phyloP scores from a whole-genome alignment of 2,329 filamentous ascomycete genomes.

The Epichloe typhina region DNA sequence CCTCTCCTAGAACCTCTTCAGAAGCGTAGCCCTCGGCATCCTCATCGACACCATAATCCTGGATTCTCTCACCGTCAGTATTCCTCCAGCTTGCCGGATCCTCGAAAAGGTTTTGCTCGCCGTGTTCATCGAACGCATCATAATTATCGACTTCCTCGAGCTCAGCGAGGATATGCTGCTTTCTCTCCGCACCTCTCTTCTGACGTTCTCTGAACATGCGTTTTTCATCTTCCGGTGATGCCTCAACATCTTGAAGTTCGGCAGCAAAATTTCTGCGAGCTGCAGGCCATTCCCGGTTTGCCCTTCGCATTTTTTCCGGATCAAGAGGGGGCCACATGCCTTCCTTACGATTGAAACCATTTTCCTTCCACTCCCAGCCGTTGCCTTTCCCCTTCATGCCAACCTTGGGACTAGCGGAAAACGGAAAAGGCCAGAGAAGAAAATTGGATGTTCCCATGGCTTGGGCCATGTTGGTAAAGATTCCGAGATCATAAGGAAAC shows the following conservation, averaged over 20 bases:
- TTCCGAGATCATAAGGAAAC: constrained; percentile 70
- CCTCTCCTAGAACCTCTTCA: constrained; percentile 29
- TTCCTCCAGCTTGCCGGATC: constrained; percentile 56
- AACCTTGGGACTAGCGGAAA: constrained; percentile 38
- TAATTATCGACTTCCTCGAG: constrained; percentile 45
- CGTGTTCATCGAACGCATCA: constrained; percentile 21
- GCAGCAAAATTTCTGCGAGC: constrained; percentile 21
- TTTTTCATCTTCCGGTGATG: constrained; percentile 30
- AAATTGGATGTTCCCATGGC: constrained; percentile 60
- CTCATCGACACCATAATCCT: constrained; percentile 71
- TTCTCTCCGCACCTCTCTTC: constrained; percentile 30
- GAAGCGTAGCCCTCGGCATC: constrained; percentile 39
- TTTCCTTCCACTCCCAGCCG: constrained; percentile 56
- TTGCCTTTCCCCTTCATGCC: constrained; percentile 23
- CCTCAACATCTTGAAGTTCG: constrained; percentile 22
- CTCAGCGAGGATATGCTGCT: constrained; percentile 31
- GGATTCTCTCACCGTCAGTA: constrained; percentile 58
- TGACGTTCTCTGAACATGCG: constrained; percentile 38
- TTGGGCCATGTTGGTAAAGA: constrained; percentile 60
- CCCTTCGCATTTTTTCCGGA: constrained; percentile 40
- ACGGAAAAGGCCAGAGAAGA: constrained; percentile 56
- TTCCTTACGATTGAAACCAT: constrained; percentile 57
- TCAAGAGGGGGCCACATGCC: constrained; percentile 51
- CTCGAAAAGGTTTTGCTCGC: constrained; percentile 47
- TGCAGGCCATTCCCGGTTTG: constrained; percentile 25